Conservation (phyloP, 75 land plant species). For the Cryptomeria japonica region DNA sequence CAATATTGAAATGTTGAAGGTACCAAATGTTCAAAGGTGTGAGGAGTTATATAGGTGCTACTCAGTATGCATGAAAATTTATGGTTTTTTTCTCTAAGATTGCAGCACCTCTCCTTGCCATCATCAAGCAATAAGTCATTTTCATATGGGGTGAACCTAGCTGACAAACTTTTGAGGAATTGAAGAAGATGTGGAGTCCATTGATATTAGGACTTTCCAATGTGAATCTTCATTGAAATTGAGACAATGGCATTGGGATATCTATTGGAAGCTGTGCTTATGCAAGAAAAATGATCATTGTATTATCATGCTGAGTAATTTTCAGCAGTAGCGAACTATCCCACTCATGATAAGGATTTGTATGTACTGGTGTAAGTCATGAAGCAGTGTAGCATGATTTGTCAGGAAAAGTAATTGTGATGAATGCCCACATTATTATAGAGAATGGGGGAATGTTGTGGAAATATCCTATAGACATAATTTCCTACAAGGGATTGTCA, state of each 20-base stretch:
- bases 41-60: not conserved
- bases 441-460: not conserved
- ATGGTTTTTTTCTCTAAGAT: not conserved
- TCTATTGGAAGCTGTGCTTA: not conserved
- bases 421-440: not conserved
- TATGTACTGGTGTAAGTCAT: not conserved
- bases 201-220: not conserved
- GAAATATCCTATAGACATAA: not conserved
- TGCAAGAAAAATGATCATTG: not conserved
- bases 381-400: not conserved
- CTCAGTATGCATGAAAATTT: not conserved
- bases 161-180: not conserved
- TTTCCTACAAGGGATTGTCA: not conserved
- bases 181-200: not conserved
- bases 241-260: not conserved
- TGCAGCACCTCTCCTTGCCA: not conserved
- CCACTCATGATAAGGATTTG: not conserved
- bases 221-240: not conserved
- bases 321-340: slow-evolving; percentile 1
- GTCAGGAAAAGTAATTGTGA: not conserved
- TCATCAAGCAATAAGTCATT: not conserved
- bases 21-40: not conserved
- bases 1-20: not conserved
- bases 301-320: not conserved
- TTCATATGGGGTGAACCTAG: not conserved